Conservation (phyloP, 805 yeast species). For the Yarrowia divulgata region DNA sequence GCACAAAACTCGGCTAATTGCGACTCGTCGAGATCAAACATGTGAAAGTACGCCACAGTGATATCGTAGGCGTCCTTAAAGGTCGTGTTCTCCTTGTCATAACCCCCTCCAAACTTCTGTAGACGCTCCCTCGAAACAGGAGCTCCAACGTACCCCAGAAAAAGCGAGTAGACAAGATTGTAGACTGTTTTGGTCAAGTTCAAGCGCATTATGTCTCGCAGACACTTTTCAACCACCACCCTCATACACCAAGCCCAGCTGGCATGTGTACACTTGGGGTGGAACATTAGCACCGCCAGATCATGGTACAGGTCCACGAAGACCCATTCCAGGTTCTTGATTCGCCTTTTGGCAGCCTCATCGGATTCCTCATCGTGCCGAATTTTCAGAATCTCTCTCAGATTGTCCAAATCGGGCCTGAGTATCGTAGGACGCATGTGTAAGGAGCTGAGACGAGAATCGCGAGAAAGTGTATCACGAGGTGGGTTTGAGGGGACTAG, state of each 20-base stretch:
- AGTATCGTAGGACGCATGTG: neutral
- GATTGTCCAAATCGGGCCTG: neutral
- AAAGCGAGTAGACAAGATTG: neutral
- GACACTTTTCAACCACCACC: neutral
- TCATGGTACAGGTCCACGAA: neutral
- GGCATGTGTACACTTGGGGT: neutral
- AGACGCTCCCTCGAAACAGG: neutral
- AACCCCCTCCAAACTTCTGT: neutral
- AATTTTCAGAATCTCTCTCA: neutral
- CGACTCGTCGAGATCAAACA: neutral
- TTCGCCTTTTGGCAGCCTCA: no score
- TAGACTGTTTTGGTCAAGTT: neutral
- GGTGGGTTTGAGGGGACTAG: no score
- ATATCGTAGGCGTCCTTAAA: conserved; percentile 2
- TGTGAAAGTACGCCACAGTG: neutral
- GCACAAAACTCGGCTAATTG: neutral
- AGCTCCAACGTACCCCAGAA: neutral
- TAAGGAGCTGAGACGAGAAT: no score
- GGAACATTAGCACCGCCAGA: neutral
- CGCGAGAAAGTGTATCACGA: no score
- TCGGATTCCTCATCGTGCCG: no score
- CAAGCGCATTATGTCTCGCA: neutral
- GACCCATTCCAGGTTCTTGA: neutral
- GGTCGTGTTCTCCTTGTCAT: neutral
- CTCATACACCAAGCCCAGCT: conserved; percentile 7